phyloP scores from a whole-genome alignment of 225 moss, liverwort and hornwort species.

The Marchantia polymorpha region DNA sequence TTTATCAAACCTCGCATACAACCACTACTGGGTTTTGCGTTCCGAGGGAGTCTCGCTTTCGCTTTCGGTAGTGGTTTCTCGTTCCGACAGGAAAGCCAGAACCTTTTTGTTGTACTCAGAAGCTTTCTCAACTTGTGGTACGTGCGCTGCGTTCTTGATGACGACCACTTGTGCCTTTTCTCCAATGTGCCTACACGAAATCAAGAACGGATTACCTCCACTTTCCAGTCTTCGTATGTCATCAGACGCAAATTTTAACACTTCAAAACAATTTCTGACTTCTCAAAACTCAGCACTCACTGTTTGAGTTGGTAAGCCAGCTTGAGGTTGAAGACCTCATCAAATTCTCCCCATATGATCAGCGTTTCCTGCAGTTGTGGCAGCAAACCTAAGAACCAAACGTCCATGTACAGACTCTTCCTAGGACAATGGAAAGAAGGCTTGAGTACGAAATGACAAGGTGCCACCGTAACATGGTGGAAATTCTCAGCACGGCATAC shows the following conservation, averaged over 20 bases:
- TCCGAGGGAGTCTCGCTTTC: slow-evolving; percentile 20
- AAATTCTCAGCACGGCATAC: slow-evolving; percentile 27
- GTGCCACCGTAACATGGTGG: not conserved
- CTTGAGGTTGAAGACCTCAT: slow-evolving; percentile 61
- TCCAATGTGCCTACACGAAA: slow-evolving; percentile 57
- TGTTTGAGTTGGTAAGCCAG: slow-evolving; percentile 61
- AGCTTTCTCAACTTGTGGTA: slow-evolving; percentile 67
- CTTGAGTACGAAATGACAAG: not conserved
- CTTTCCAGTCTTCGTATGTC: not conserved
- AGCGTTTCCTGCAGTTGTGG: slow-evolving; percentile 61
- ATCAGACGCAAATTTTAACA: not conserved
- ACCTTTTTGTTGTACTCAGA: slow-evolving; percentile 64
- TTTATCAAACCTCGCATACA: not conserved
- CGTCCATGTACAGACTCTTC: not conserved
- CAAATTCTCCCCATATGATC: slow-evolving; percentile 74
- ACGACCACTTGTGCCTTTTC: slow-evolving; percentile 61
- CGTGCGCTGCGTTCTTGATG: slow-evolving; percentile 63
- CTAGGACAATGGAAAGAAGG: not conserved
- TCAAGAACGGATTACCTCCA: not conserved
- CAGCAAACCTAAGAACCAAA: not conserved
- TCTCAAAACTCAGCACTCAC: slow-evolving; percentile 38
- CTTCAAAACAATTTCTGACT: not conserved
- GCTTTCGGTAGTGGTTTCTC: too few species aligned
- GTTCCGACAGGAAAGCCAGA: slow-evolving; percentile 47
- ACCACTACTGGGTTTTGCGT: not conserved